Evolutionary conservation across 768 basidiomycete genomes (phyloP).

Genomic region (Pleurotus eryngii): DNA sequence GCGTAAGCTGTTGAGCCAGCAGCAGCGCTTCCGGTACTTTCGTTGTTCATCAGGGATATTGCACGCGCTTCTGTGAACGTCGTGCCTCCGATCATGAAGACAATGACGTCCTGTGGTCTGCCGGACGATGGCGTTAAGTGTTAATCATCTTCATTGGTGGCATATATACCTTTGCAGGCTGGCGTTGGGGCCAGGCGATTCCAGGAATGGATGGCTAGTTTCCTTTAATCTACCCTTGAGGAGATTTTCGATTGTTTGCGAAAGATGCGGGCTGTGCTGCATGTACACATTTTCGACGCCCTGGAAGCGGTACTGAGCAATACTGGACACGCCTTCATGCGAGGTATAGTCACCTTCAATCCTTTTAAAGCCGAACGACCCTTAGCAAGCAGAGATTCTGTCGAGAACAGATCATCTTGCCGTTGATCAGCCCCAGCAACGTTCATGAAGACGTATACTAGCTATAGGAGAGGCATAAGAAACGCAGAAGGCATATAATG

Average conservation of each 20-base stretch:
- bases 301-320: conserved; percentile 31
- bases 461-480: conserved; percentile 38
- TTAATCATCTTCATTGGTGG: background rate
- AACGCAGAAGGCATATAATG: conserved; percentile 9
- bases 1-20: conserved; percentile 36
- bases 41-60: conserved; percentile 84
- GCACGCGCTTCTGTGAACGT: conserved; percentile 94
- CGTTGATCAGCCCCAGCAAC: conserved; percentile 94
- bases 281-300: conserved; percentile 99
- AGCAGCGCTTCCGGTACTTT: conserved; percentile 50
- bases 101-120: conserved; percentile 93
- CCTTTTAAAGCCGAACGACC: conserved; percentile 95
- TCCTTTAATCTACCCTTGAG: conserved; percentile 86
- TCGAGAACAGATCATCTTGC: conserved; percentile 96
- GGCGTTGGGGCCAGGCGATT: conserved; percentile 61
- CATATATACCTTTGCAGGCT: conserved; percentile 61
- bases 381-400: conserved; percentile 89
- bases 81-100: conserved; percentile 95
- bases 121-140: background rate
- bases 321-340: too few relatives aligned
- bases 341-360: conserved; percentile 60
- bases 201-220: conserved; percentile 85
- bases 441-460: conserved; percentile 91
- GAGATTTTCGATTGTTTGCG: conserved; percentile 87
- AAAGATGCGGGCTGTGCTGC: conserved; percentile 91